These are phyloP conservation scores for Pneumocystis murina DNA, from an alignment of 1,139 yeast species.

Conservation along the genomic window DNA sequence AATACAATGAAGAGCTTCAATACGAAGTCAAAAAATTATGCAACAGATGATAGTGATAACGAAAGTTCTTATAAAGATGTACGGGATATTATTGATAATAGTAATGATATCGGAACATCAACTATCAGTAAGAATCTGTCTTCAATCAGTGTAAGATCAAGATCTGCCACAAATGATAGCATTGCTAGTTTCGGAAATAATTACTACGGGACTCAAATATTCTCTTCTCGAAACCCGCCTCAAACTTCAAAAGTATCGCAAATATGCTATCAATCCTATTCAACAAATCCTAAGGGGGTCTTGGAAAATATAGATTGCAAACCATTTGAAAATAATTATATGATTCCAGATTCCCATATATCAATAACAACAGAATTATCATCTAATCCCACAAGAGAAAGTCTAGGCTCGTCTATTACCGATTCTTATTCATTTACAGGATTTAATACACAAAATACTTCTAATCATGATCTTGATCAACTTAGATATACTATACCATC, in stretches of 20 bases:
- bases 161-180: conserved; percentile 7
- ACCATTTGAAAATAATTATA: not conserved
- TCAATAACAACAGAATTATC: conserved; percentile 4
- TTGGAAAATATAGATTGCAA: not conserved
- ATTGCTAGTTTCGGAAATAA: conserved; percentile 3
- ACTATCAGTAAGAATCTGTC: conserved; percentile 8
- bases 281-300: not conserved
- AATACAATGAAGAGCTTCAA: conserved; percentile 3
- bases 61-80: conserved; percentile 6
- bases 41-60: conserved; percentile 5
- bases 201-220: not conserved
- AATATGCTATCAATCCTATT: not conserved
- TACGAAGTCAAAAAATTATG: not conserved
- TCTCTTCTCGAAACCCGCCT: not conserved
- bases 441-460: conserved; percentile 4
- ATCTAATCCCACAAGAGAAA: not conserved
- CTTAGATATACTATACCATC: conserved; percentile 8
- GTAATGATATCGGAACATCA: conserved; percentile 3
- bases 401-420: not conserved
- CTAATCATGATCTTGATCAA: not conserved
- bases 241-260: not conserved
- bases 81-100: conserved; percentile 6
- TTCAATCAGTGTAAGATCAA: conserved; percentile 7
- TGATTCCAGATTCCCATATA: conserved; percentile 5
- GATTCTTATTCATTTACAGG: conserved; percentile 5